Conservation (phyloP, 345 rosid genomes). For the Arabis alpina region DNA sequence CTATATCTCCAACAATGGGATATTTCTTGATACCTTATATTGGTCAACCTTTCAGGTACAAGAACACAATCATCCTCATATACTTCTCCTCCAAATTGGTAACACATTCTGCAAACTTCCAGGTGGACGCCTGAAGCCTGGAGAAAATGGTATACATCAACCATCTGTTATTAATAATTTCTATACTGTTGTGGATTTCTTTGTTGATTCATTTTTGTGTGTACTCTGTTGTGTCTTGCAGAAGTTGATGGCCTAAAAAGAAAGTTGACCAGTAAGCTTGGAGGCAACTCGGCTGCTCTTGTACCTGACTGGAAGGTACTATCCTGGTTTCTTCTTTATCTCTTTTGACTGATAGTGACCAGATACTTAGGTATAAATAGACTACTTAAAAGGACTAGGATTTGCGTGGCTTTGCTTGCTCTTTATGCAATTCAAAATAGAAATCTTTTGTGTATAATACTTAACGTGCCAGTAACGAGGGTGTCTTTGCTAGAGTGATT, state of each 20-base stretch:
- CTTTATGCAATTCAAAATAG: constrained; percentile 11
- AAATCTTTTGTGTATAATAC: constrained; percentile 12
- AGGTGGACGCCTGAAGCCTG: constrained; percentile 95
- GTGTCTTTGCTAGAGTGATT: constrained; percentile 4
- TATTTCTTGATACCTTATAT: constrained; percentile 8
- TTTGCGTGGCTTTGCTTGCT: neutral
- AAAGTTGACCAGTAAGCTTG: constrained; percentile 94
- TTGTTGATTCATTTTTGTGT: constrained; percentile 19
- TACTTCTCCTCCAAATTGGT: constrained; percentile 95
- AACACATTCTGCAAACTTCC: constrained; percentile 99
- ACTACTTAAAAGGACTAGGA: neutral
- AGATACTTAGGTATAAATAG: constrained; percentile 5
- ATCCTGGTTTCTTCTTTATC: constrained; percentile 17
- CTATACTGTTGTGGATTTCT: neutral
- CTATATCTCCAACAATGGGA: neutral
- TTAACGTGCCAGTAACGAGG: neutral
- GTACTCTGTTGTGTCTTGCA: constrained; percentile 41
- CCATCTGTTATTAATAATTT: constrained; percentile 5
- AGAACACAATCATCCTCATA: constrained; percentile 96
- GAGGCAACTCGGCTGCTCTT: constrained; percentile 78
- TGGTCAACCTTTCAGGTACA: constrained; percentile 70
- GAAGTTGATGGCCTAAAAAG: constrained; percentile 95
- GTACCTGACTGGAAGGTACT: constrained; percentile 94
- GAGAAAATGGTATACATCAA: constrained; percentile 77
- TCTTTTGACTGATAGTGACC: neutral